These are phyloP conservation scores for Kandelia obovata DNA, from an alignment of 345 rosid species.

Conservation along the genomic window DNA sequence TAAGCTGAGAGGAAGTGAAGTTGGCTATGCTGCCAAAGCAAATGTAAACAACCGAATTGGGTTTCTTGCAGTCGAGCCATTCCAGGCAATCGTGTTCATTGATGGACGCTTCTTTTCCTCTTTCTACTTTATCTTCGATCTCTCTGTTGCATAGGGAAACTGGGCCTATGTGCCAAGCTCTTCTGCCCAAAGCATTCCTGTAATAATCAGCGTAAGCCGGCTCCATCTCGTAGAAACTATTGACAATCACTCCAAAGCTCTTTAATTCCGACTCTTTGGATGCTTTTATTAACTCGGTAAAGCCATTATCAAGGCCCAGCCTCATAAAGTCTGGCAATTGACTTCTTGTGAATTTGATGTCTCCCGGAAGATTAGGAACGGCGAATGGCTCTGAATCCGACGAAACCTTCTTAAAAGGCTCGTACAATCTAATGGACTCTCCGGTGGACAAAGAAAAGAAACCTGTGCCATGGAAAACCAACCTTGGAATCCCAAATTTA, in stretches of 20 bases:
- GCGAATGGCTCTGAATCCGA: constrained; percentile 37
- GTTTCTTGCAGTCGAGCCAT: constrained; percentile 55
- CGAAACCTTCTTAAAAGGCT: constrained; percentile 32
- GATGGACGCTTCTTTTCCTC: constrained; percentile 30
- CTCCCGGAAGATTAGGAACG: constrained; percentile 29
- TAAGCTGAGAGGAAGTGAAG: constrained; percentile 29
- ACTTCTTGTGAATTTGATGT: constrained; percentile 20
- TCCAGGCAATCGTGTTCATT: constrained; percentile 36
- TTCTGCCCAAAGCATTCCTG: constrained; percentile 14
- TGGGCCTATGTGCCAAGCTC: constrained; percentile 27
- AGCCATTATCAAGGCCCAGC: neutral
- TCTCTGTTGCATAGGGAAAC: constrained; percentile 33
- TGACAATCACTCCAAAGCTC: constrained; percentile 36
- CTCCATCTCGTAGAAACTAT: constrained; percentile 43
- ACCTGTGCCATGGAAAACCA: constrained; percentile 51
- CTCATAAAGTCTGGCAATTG: constrained; percentile 7
- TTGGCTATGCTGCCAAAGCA: constrained; percentile 45
- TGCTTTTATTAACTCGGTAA: neutral
- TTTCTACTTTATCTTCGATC: constrained; percentile 38
- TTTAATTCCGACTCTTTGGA: constrained; percentile 14
- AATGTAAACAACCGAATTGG: constrained; percentile 47
- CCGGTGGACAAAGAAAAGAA: constrained; percentile 31
- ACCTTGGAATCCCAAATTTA: constrained; percentile 42
- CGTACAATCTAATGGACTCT: constrained; percentile 22
- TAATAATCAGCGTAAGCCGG: constrained; percentile 30